Evolutionary conservation across 1,139 yeast genomes (phyloP).

Genomic region (Sugiyamaella xylanicola): DNA sequence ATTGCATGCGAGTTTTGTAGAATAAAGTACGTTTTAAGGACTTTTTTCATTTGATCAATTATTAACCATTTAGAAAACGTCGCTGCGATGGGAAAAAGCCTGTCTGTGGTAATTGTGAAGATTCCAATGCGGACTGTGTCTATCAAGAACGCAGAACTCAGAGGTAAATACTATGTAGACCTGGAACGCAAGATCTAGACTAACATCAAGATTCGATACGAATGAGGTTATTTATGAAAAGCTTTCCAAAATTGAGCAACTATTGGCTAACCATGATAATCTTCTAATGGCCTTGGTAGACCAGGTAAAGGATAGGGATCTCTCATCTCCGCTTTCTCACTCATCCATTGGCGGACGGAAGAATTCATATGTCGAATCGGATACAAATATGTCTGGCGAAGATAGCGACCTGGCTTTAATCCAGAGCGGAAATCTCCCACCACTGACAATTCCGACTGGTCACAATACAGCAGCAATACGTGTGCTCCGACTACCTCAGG

Average conservation of each 20-base stretch:
- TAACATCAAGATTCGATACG: constrained; percentile 9
- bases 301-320: constrained; percentile 11
- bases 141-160: constrained; percentile 26
- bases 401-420: constrained; percentile 7
- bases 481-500: constrained; percentile 24
- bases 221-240: constrained; percentile 11
- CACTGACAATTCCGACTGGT: constrained; percentile 26
- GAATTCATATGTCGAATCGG: constrained; percentile 13
- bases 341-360: not conserved
- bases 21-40: constrained; percentile 22
- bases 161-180: constrained; percentile 8
- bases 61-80: constrained; percentile 25
- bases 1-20: constrained; percentile 30
- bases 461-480: constrained; percentile 27
- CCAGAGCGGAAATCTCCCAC: constrained; percentile 15
- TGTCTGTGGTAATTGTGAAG: constrained; percentile 25
- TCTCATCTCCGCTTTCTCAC: constrained; percentile 12
- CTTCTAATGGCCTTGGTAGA: constrained; percentile 16
- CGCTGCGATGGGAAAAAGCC: constrained; percentile 29
- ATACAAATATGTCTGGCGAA: constrained; percentile 2
- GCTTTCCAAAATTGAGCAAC: constrained; percentile 14
- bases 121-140: constrained; percentile 24
- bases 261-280: constrained; percentile 13
- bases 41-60: not conserved
- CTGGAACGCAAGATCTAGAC: not conserved